These are phyloP conservation scores for Pyrus hybrid DNA, from an alignment of 331 rosid genomes.

Conservation along the genomic window DNA sequence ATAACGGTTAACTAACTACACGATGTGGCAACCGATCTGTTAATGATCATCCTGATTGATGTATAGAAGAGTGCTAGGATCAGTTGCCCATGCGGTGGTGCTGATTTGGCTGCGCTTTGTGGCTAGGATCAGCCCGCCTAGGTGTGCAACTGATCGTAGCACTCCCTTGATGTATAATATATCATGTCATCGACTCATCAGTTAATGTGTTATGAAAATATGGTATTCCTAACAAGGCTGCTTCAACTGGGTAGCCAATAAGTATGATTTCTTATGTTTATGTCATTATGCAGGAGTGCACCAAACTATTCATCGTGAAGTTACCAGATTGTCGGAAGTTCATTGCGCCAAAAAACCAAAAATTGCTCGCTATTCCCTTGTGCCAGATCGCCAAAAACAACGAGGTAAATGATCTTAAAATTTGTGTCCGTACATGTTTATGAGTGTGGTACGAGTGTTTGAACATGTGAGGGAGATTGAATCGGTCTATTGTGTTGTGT, in stretches of 20 bases:
- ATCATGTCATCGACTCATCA: not conserved
- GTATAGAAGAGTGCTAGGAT: not conserved
- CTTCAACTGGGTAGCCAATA: not conserved
- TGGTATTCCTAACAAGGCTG: not conserved
- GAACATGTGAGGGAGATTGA: not conserved
- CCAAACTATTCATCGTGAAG: conserved; percentile 71
- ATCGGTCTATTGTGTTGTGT: not conserved
- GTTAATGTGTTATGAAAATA: not conserved
- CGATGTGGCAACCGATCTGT: not conserved
- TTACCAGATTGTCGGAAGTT: conserved; percentile 63
- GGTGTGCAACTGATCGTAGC: not conserved
- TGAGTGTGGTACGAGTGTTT: not conserved
- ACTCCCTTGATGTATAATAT: not conserved
- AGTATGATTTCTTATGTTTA: conserved; percentile 4
- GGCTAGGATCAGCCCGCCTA: not conserved
- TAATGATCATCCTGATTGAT: not conserved
- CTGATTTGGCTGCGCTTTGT: not conserved
- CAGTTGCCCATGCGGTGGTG: not conserved
- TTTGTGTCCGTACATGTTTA: not conserved
- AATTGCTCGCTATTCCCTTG: conserved; percentile 77
- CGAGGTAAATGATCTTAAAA: conserved; percentile 36
- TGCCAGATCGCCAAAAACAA: conserved; percentile 71
- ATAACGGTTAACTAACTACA: not conserved
- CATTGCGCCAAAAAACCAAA: conserved; percentile 65
- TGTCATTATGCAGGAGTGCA: conserved; percentile 57